Base-by-base conservation (phyloP, 176 grass and related monocot genomes). In the Ananas comosus region DNA sequence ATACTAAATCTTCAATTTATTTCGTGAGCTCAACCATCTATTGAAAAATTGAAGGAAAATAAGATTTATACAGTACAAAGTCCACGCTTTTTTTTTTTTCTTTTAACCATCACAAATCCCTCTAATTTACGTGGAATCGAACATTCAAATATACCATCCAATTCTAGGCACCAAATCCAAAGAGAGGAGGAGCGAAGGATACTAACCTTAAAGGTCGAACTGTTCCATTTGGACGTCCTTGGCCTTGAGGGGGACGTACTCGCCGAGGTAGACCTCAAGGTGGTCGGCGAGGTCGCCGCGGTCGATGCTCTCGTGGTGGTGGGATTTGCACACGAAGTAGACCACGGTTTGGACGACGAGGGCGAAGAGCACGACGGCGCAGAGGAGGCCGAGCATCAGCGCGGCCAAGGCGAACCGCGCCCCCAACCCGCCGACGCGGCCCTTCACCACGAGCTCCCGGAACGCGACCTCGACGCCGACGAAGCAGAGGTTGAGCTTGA, bases 291-390 rank as follows among this genome's bases (percentile, higher is more conserved):
- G 76, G 54, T 80, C 87, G 54, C 86, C 70, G 75, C 82, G 92
- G 77, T 99, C 94, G 66, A 99, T 84, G 89, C 84, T 93, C 86
- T 99, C 89, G 8, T 93, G 84, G 80, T 91, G 94, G 48, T 90
- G 90, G 51, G 84, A 84, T 80, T 99, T 93, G 82, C 94, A 99
- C 7, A 99, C 94, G 47, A 99, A 82, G 80, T 93, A 99, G 0
- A 93, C 72, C 48, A 99, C 70, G 0, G 94, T 90, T 80, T 99
- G 94, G 13, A 89, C 76, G 64, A 88, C 87, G 13, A 99, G 79
- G 13, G 89, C 84, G 21, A 99, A 74, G 67, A 90, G 81, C 47
- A 99, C 78, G 29, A 99, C 84, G 8, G 58, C 75, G 61, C 82
- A 90, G 1, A 97, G 80, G 47, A 80, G 72, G 1, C 90, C 77